Percentiles rank a stretch among this genome's conserved stretches.
phyloP scores from a whole-genome alignment of 495 filamentous ascomycete species.

The Parmelia sp. region DNA sequence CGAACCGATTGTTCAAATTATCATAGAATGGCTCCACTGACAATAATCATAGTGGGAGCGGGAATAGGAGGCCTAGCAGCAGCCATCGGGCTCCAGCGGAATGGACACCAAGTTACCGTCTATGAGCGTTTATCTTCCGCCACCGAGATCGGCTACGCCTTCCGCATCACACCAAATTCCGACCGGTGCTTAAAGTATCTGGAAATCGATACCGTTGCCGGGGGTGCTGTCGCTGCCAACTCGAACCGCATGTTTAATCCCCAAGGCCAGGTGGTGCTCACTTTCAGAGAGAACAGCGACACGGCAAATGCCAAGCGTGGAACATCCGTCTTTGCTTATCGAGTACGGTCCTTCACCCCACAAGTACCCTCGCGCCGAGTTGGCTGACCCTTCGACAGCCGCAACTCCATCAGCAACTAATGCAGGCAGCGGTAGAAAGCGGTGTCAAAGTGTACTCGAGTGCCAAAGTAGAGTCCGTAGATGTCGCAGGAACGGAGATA shows the following conservation, averaged over 20 bases:
- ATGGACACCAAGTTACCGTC: constrained; percentile 45
- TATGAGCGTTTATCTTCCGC: background rate
- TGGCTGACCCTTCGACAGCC: background rate
- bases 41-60: constrained; percentile 46
- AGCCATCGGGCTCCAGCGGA: constrained; percentile 47
- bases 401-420: background rate
- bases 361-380: no score
- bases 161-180: constrained; percentile 2
- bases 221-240: background rate
- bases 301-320: background rate
- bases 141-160: background rate
- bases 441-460: background rate
- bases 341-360: no score
- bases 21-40: background rate
- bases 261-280: background rate
- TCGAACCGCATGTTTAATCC: background rate
- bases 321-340: background rate
- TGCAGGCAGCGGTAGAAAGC: background rate
- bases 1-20: no score
- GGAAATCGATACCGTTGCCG: background rate
- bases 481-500: background rate
- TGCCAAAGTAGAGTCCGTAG: background rate
- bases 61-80: constrained; percentile 51
- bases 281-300: background rate
- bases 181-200: background rate